Percentiles rank a stretch among this genome's conserved stretches.
These are phyloP conservation scores for Lepidium aucheri DNA, from an alignment of 345 rosid genomes.

Conservation along the genomic window DNA sequence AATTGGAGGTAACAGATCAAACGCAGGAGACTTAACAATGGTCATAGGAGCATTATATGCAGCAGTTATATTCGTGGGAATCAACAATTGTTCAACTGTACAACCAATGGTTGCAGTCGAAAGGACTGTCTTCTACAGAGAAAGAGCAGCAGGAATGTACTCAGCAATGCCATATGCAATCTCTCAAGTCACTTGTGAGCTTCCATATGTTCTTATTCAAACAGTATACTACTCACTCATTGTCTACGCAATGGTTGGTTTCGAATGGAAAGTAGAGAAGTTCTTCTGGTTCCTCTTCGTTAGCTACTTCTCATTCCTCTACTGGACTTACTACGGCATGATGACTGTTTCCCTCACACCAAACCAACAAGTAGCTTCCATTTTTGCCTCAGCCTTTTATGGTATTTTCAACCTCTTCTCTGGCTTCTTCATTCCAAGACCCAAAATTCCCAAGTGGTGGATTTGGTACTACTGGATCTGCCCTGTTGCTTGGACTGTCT, in stretches of 20 bases:
- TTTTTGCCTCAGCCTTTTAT: constrained; percentile 66
- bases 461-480: constrained; percentile 87
- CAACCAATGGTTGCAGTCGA: constrained; percentile 58
- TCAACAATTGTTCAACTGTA: constrained; percentile 59
- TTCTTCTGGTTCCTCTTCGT: constrained; percentile 72
- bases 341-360: constrained; percentile 85
- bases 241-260: constrained; percentile 70
- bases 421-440: constrained; percentile 82
- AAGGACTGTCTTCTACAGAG: constrained; percentile 65
- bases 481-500: constrained; percentile 73
- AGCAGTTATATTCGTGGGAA: constrained; percentile 45
- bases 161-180: constrained; percentile 22
- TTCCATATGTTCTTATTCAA: constrained; percentile 62
- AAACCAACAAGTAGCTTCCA: constrained; percentile 71
- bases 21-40: constrained; percentile 36
- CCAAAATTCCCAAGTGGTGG: constrained; percentile 88
- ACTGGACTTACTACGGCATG: constrained; percentile 94
- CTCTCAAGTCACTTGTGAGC: constrained; percentile 54
- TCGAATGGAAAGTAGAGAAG: constrained; percentile 59
- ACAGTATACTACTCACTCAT: constrained; percentile 50
- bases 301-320: constrained; percentile 73
- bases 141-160: constrained; percentile 40
- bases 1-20: constrained; percentile 39
- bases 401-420: constrained; percentile 72
- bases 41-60: constrained; percentile 61